These are phyloP conservation scores for Suhomyces sp. DNA, from an alignment of 805 yeast genomes.

Conservation along the genomic window DNA sequence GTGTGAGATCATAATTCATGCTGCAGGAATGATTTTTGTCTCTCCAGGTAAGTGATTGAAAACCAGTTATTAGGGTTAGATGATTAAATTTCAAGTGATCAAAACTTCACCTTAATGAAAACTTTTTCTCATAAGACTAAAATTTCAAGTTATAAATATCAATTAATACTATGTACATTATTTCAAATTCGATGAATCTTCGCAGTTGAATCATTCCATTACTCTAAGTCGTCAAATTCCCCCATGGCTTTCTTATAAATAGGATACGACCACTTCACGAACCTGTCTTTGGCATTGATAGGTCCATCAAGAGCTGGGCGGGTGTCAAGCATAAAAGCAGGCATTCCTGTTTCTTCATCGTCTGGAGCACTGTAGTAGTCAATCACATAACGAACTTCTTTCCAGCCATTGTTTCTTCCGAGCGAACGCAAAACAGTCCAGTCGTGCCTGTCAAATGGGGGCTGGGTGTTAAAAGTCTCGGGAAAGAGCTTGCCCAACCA, in stretches of 20 bases:
- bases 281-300: constrained; percentile 63
- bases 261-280: constrained; percentile 64
- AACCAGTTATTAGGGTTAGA: too few relatives aligned
- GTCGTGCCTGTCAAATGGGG: constrained; percentile 98
- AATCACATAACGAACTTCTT: constrained; percentile 82
- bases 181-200: background rate
- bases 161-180: too few relatives aligned
- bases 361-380: constrained; percentile 97
- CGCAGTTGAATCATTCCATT: background rate
- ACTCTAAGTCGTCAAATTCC: constrained; percentile 21
- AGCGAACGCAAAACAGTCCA: constrained; percentile 87
- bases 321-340: constrained; percentile 88
- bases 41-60: too few relatives aligned
- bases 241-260: constrained; percentile 73
- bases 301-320: constrained; percentile 87
- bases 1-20: too few relatives aligned
- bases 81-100: too few relatives aligned
- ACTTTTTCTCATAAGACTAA: too few relatives aligned
- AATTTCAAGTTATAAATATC: too few relatives aligned
- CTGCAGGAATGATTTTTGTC: too few relatives aligned
- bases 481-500: constrained; percentile 71
- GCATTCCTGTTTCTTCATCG: constrained; percentile 79
- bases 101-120: too few relatives aligned
- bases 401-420: constrained; percentile 50
- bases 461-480: constrained; percentile 61